Evolutionary conservation across 2,329 filamentous ascomycete species (phyloP).

Genomic region (Colletotrichum aenigma): DNA sequence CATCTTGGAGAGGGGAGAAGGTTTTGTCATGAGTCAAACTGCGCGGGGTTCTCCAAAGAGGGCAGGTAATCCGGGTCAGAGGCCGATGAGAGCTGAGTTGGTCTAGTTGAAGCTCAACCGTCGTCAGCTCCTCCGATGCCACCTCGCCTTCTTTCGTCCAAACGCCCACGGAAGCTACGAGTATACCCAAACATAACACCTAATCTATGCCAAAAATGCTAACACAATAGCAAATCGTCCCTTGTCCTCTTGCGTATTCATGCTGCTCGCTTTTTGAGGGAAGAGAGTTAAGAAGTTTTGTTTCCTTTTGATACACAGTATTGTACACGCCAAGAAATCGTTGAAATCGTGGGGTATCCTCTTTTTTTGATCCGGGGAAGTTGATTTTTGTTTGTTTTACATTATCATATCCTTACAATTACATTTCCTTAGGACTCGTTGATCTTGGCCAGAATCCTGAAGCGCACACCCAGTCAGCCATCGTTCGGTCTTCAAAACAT

Average conservation of each 20-base stretch:
- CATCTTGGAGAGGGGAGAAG: slow-evolving; percentile 1
- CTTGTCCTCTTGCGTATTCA: background rate
- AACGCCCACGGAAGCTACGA: background rate
- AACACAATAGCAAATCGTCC: background rate
- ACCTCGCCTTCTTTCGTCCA: background rate
- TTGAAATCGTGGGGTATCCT: slow-evolving; percentile 24
- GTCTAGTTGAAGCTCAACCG: background rate
- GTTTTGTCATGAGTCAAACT: background rate
- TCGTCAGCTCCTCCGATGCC: background rate
- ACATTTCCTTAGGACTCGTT: slow-evolving; percentile 68
- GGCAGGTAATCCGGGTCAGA: background rate
- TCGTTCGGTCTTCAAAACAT: background rate
- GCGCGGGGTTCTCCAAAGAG: background rate
- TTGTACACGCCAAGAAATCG: slow-evolving; percentile 25
- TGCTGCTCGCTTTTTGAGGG: background rate
- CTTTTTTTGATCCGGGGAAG: slow-evolving; percentile 23
- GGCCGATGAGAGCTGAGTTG: background rate
- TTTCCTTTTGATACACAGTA: slow-evolving; percentile 33
- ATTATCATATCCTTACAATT: background rate
- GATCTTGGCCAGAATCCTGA: slow-evolving; percentile 96
- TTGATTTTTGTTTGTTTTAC: background rate
- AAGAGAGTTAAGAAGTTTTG: background rate
- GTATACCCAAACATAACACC: background rate
- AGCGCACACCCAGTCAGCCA: background rate
- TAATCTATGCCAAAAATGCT: background rate